Evolutionary conservation across 192 early-diverging fungal species (phyloP).

Genomic region (Backusella sp.): DNA sequence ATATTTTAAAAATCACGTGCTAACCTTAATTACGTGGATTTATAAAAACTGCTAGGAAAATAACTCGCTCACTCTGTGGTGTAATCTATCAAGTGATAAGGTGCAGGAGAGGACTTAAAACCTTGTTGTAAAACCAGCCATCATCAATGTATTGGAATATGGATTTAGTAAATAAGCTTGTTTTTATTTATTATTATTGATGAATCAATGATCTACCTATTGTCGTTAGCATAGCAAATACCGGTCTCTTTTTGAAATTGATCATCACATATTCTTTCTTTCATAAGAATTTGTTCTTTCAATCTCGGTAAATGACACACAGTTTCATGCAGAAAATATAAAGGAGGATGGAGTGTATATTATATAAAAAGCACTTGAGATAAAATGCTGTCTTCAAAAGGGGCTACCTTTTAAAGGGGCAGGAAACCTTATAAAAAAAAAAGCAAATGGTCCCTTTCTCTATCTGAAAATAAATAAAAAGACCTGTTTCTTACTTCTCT

Average conservation of each 20-base stretch:
- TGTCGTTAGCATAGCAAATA: neutral
- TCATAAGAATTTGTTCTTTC: too few relatives aligned
- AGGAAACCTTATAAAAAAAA: neutral
- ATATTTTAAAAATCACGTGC: too few relatives aligned
- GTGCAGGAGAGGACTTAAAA: neutral
- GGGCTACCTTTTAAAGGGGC: neutral
- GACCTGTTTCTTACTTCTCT: constrained; percentile 1
- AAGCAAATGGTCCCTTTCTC: neutral
- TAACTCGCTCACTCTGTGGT: too few relatives aligned
- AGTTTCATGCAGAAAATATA: too few relatives aligned
- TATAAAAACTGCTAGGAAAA: too few relatives aligned
- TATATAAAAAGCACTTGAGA: neutral
- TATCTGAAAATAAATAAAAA: neutral
- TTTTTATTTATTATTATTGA: too few relatives aligned
- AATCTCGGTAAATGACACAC: too few relatives aligned
- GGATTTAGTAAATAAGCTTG: too few relatives aligned
- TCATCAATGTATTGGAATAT: neutral
- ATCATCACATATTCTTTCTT: too few relatives aligned
- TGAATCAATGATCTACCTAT: too few relatives aligned
- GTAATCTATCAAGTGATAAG: neutral
- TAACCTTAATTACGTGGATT: too few relatives aligned
- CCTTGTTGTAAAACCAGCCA: neutral
- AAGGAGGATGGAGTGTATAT: neutral
- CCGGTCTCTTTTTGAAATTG: neutral
- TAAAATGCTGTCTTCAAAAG: neutral